Evolutionary conservation across 345 rosid species (phyloP).

Genomic region (Eucalyptus pumila): DNA sequence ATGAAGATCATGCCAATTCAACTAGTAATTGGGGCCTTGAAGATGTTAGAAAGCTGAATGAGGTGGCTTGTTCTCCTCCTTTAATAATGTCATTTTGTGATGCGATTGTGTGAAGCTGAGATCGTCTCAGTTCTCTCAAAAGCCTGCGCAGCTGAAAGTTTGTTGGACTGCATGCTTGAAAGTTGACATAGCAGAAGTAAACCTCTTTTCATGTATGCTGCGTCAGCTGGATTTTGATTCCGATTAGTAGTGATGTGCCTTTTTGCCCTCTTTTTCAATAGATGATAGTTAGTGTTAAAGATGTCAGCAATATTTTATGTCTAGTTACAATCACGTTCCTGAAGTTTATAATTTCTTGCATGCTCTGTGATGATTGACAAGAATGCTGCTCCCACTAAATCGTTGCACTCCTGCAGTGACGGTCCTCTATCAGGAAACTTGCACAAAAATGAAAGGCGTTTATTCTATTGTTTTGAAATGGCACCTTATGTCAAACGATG

Average conservation of each 20-base stretch:
- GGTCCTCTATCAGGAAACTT: neutral
- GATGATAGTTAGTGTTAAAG: neutral
- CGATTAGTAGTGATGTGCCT: neutral
- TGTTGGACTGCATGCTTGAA: neutral
- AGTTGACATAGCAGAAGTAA: neutral
- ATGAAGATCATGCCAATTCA: neutral
- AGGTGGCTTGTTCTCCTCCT: neutral
- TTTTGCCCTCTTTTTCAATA: neutral
- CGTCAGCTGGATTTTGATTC: neutral
- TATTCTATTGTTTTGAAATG: neutral
- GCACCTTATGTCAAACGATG: neutral
- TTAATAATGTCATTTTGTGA: neutral
- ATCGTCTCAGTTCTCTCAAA: neutral
- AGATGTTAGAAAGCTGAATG: neutral
- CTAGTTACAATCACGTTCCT: neutral
- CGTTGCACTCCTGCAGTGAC: neutral
- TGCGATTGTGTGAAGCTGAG: neutral
- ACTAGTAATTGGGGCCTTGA: neutral
- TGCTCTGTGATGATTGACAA: neutral
- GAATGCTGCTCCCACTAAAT: neutral
- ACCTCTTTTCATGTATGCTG: neutral
- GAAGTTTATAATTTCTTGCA: neutral
- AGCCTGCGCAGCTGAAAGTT: neutral
- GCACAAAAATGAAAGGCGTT: neutral
- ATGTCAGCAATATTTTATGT: neutral